Evolutionary conservation across 2,329 filamentous ascomycete genomes (phyloP).

Genomic region (Immersiporthe knoxdaviesiana): DNA sequence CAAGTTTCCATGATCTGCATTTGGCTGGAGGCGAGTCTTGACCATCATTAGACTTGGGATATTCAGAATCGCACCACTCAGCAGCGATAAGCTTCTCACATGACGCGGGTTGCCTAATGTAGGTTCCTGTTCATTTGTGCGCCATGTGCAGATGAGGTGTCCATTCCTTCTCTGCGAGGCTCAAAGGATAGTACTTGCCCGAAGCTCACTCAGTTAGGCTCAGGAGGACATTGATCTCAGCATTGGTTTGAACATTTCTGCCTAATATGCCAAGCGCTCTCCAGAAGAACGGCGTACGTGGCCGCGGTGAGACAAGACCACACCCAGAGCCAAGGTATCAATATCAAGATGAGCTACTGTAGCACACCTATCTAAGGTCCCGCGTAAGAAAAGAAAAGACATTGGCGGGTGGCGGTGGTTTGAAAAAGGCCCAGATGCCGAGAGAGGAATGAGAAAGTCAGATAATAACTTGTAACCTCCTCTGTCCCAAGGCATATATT

Average conservation of each 20-base stretch:
- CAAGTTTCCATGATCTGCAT: neutral
- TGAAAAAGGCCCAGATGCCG: neutral
- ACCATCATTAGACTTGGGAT: neutral
- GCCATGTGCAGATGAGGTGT: too few relatives aligned
- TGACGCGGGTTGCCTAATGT: too few relatives aligned
- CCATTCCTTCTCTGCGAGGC: too few relatives aligned
- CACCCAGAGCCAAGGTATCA: slow-evolving; percentile 24
- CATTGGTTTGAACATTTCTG: too few relatives aligned
- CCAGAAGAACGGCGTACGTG: too few relatives aligned
- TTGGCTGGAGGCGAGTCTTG: neutral
- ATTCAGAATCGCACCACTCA: neutral
- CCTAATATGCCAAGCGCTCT: too few relatives aligned
- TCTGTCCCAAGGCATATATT: too few relatives aligned
- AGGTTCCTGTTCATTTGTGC: too few relatives aligned
- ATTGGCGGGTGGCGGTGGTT: neutral
- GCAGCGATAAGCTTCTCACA: neutral
- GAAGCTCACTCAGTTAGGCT: too few relatives aligned
- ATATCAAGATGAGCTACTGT: slow-evolving; percentile 9
- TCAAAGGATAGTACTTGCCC: too few relatives aligned
- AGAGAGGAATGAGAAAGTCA: neutral
- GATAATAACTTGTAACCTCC: neutral
- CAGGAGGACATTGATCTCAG: too few relatives aligned
- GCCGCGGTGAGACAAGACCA: too few relatives aligned
- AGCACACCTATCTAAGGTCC: neutral
- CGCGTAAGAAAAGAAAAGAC: neutral